These are phyloP conservation scores for Cyphellophora europaea DNA, from an alignment of 2,329 filamentous ascomycete species.

Conservation along the genomic window DNA sequence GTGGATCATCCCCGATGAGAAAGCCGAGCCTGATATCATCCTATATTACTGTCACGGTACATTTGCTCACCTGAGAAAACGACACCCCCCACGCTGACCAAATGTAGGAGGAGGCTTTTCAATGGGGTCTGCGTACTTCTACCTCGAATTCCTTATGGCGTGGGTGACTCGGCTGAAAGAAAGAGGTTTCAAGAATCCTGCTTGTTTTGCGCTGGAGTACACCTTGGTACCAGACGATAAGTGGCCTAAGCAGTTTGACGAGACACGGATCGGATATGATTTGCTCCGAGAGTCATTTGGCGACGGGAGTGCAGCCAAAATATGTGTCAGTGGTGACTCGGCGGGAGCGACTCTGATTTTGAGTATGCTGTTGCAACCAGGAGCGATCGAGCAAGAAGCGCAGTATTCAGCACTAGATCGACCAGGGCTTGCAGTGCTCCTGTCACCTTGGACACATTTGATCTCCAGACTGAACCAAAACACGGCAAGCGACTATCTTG, in stretches of 20 bases:
- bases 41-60: constrained; percentile 72
- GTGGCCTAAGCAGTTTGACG: constrained; percentile 64
- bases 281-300: constrained; percentile 16
- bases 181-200: constrained; percentile 62
- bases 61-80: constrained; percentile 12
- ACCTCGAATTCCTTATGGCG: constrained; percentile 70
- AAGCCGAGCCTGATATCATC: constrained; percentile 58
- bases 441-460: constrained; percentile 74
- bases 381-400: constrained; percentile 28
- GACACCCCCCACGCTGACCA: background rate
- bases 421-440: constrained; percentile 58
- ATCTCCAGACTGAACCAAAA: constrained; percentile 58
- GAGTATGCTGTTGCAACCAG: constrained; percentile 59
- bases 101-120: constrained; percentile 64
- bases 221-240: constrained; percentile 65
- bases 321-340: constrained; percentile 70
- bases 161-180: constrained; percentile 59
- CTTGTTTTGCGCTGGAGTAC: constrained; percentile 72
- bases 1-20: constrained; percentile 57
- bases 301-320: constrained; percentile 29
- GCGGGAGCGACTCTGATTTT: constrained; percentile 68
- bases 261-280: constrained; percentile 60
- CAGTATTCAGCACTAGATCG: constrained; percentile 17
- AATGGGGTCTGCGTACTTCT: constrained; percentile 76
- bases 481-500: constrained; percentile 67